Base-by-base conservation (phyloP, 257 asterid genomes). In the Solanum peruvianum region DNA sequence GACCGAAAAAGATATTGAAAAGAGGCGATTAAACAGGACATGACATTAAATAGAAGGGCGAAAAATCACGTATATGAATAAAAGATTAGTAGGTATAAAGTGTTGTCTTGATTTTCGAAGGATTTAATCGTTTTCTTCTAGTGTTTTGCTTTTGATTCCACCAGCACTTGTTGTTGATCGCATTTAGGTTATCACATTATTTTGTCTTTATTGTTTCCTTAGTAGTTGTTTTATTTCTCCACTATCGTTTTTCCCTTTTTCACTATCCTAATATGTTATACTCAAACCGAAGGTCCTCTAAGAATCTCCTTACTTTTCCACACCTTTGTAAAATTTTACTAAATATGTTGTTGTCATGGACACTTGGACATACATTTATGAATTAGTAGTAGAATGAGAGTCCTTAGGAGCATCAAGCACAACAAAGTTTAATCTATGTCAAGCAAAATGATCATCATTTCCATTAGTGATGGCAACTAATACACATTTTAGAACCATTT, bases 91-190 rank as follows among this genome's bases (percentile, higher is more conserved):
- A 58, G 5, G 2, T 8, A 20, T 58, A 5, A 3, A 8, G 5
- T 58, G 6, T 58, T 58, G 25, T 58, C 12, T 58, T 58, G 66
- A 20, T 58, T 8, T 56, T 58, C 2, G 2, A 20, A 12, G 12
- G 25, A 21, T 58, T 58, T 58, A 8, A 5, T 21, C 5, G 0
- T 3, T 58, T 56, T 20, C 66, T 58, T 58, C 21, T 58, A 1
- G 66, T 20, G 6, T 58, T 58, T 21, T 58, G 66, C 27, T 58
- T 58, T 58, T 8, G 66, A 58, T 58, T 58, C 66, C 25, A 58
- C 25, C 2, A 8, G 0, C 25, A 58, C 12, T 58, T 20, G 27
- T 47, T 0, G 7, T 58, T 20, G 0, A 58, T 21, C 1, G 25
- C 25, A 21, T 58, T 58, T 58, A 58, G 25, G 27, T 58, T 20